Evolutionary conservation across 2,329 filamentous ascomycete species (phyloP), one percentile per base, ranked within the genome.

Genomic region (Venturia pyrina): DNA sequence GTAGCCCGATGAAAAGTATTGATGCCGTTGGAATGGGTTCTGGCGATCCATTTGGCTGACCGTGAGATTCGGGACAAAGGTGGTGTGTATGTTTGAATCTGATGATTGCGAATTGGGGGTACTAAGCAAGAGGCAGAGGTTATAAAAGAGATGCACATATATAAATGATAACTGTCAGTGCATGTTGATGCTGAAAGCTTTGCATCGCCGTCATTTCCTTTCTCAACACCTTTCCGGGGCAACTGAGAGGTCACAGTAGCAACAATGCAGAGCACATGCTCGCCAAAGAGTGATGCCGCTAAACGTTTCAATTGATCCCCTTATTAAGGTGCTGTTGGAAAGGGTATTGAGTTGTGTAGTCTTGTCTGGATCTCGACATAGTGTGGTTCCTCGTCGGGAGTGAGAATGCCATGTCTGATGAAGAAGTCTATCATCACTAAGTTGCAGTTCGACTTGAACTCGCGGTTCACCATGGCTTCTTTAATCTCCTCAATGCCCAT

Each of bases 391-490:
- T 70, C 73, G 53, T 75, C 73, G 7, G 63, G 32, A 1, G 56
- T 75, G 21, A 77, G 13, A 34, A 76, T 68, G 1, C 74, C 72
- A 68, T 73, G 73, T 44, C 70, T 64, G 59, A 76, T 72, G 19
- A 77, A 70, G 66, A 74, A 75, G 17, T 75, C 72, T 11, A 77
- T 66, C 21, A 74, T 68, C 17, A 73, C 72, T n/a, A 76, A 64
- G 10, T 71, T 70, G 63, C 72, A 71, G 68, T 74, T 73, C 6
- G 70, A 68, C 61, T 75, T 75, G 48, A 77, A 76, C 57, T 69
- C 67, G 3, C 71, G 70, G 4, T 57, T 53, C 7, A 56, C 44
- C 66, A 77, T 53, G 1, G 73, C 73, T 5, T 64, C 41, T n/a
- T 70, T 56, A 1, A 75, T 68, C 56, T 75, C 68, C 0, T 70